phyloP scores from a whole-genome alignment of 129 eudicot genomes.

The Kitagawia praeruptora region DNA sequence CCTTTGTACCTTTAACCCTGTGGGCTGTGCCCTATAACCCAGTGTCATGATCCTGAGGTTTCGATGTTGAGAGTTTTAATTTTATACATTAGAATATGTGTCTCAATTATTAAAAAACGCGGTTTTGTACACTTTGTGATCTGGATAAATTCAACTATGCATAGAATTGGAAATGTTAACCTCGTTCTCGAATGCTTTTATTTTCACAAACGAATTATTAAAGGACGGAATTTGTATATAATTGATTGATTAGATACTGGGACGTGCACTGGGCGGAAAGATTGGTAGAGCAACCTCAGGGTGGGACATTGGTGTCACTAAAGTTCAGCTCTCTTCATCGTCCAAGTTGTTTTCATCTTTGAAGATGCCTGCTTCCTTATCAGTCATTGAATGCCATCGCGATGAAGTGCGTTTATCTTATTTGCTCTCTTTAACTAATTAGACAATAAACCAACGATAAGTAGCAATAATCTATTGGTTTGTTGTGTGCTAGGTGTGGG shows the following conservation, averaged over 20 bases:
- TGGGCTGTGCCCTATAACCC: too few species aligned
- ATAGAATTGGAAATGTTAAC: neutral
- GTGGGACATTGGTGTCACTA: conserved; percentile 83
- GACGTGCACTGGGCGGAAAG: conserved; percentile 79
- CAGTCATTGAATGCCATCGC: conserved; percentile 70
- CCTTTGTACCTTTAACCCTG: too few species aligned
- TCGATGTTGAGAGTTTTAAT: neutral
- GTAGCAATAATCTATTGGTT: neutral
- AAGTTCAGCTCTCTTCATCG: conserved; percentile 46
- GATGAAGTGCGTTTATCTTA: conserved; percentile 44
- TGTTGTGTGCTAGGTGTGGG: conserved; percentile 35
- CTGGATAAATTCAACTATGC: neutral
- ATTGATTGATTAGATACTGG: conserved; percentile 33
- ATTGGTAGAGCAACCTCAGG: conserved; percentile 49
- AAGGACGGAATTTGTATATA: neutral
- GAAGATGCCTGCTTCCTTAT: conserved; percentile 47
- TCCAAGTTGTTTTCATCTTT: conserved; percentile 33
- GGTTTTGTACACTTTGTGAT: too few species aligned
- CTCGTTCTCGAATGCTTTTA: neutral
- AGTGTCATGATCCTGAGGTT: neutral
- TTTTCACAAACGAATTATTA: neutral
- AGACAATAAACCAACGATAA: neutral
- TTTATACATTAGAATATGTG: too few species aligned
- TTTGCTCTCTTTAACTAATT: neutral
- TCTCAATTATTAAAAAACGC: too few species aligned